These are phyloP conservation scores for Macrolepiota albuminosa DNA, from an alignment of 768 basidiomycete genomes.

Conservation along the genomic window DNA sequence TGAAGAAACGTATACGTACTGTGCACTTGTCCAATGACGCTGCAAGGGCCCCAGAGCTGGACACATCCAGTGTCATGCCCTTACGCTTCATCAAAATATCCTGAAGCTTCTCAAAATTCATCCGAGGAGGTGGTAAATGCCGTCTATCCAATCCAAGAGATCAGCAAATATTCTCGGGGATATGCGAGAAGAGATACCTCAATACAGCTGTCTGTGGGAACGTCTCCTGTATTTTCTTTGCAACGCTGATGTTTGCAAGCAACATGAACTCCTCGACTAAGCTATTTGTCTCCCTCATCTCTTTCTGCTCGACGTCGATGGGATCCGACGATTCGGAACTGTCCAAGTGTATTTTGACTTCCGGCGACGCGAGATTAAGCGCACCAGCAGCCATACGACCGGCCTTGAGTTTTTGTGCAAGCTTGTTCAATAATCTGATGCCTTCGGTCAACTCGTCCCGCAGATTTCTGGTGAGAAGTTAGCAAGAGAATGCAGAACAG, in stretches of 20 bases:
- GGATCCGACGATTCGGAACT: conserved; percentile 92
- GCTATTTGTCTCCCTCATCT: conserved; percentile 88
- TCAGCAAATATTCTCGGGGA: neutral
- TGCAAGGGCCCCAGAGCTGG: conserved; percentile 86
- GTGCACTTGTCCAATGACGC: conserved; percentile 83
- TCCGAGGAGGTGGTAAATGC: conserved; percentile 85
- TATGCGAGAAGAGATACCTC: conserved; percentile 38
- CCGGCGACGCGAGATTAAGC: conserved; percentile 94
- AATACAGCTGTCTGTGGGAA: conserved; percentile 96
- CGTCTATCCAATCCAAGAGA: conserved; percentile 42
- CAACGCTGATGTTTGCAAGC: conserved; percentile 94
- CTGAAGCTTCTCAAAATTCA: conserved; percentile 94
- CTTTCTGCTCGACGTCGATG: conserved; percentile 96
- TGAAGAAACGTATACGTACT: conserved; percentile 42
- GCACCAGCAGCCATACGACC: conserved; percentile 94
- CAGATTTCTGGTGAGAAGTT: conserved; percentile 43
- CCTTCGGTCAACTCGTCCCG: conserved; percentile 80
- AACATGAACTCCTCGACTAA: conserved; percentile 99
- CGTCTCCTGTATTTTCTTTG: conserved; percentile 84
- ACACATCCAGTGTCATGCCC: conserved; percentile 81
- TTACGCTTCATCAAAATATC: conserved; percentile 87
- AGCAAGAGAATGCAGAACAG: neutral
- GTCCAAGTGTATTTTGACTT: conserved; percentile 95
- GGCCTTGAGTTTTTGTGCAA: conserved; percentile 82
- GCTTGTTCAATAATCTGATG: conserved; percentile 82